phyloP scores from a whole-genome alignment of 164 flowering plant genomes.

The Stephania japonica region DNA sequence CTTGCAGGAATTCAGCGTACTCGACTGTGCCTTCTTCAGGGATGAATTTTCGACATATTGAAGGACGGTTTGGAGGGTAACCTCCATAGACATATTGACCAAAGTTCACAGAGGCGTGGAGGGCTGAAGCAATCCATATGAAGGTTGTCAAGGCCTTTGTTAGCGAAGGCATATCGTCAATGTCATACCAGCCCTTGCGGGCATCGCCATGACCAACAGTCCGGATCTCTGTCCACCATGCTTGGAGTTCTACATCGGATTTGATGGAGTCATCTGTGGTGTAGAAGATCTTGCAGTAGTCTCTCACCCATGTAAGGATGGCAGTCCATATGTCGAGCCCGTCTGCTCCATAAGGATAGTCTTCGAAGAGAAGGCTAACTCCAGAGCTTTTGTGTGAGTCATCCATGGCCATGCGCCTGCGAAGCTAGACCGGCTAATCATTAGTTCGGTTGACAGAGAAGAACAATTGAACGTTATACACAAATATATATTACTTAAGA shows the following conservation, averaged over 20 bases:
- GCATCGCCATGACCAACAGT: slow-evolving; percentile 62
- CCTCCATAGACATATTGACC: slow-evolving; percentile 61
- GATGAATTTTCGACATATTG: slow-evolving; percentile 35
- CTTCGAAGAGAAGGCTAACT: slow-evolving; percentile 37
- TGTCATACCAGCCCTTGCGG: slow-evolving; percentile 34
- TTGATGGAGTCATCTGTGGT: slow-evolving; percentile 23
- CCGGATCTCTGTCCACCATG: slow-evolving; percentile 61
- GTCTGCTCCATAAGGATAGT: slow-evolving; percentile 65
- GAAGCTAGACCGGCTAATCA: background rate
- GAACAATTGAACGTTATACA: too few relatives aligned
- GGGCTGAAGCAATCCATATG: slow-evolving; percentile 63
- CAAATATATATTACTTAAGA: too few relatives aligned
- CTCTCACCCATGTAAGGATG: slow-evolving; percentile 50
- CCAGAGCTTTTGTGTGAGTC: slow-evolving; percentile 31
- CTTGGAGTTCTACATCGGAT: slow-evolving; percentile 45
- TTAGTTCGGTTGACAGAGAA: too few relatives aligned
- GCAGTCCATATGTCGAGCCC: slow-evolving; percentile 64
- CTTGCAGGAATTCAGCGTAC: slow-evolving; percentile 36
- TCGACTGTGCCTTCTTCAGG: slow-evolving; percentile 45
- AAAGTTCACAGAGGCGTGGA: slow-evolving; percentile 58
- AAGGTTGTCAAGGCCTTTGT: slow-evolving; percentile 42
- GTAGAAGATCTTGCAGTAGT: slow-evolving; percentile 49
- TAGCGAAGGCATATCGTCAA: slow-evolving; percentile 29
- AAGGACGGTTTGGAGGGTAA: slow-evolving; percentile 51
- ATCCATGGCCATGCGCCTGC: slow-evolving; percentile 45